Conservation (phyloP, 345 rosid species). For the Cardamine resedifolia region DNA sequence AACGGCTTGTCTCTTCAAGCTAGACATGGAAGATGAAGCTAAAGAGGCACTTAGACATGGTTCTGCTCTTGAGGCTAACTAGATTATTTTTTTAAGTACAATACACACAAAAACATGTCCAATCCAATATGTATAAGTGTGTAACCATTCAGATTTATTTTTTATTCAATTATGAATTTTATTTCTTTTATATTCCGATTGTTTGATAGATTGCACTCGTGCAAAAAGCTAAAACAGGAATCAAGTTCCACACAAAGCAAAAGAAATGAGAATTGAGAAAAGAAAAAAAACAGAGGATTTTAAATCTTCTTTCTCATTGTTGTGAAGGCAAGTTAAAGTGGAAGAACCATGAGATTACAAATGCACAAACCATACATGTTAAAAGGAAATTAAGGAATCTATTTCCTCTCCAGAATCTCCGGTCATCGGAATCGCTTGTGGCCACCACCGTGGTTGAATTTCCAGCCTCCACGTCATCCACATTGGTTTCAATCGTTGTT, state of each 20-base stretch:
- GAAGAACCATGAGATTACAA: conserved; percentile 43
- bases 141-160: conserved; percentile 11
- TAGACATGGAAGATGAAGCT: conserved; percentile 81
- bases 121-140: background rate
- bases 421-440: conserved; percentile 44
- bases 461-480: conserved; percentile 39
- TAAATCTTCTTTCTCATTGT: conserved; percentile 28
- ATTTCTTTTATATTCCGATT: conserved; percentile 1
- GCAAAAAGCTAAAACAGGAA: conserved; percentile 42
- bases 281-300: conserved; percentile 18
- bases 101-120: conserved; percentile 38
- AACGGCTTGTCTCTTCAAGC: conserved; percentile 77
- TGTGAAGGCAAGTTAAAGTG: conserved; percentile 43
- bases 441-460: conserved; percentile 25
- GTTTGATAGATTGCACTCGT: conserved; percentile 45
- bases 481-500: conserved; percentile 17
- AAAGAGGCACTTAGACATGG: conserved; percentile 82
- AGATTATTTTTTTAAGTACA: conserved; percentile 16
- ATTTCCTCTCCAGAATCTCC: conserved; percentile 79
- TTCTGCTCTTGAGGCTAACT: conserved; percentile 53
- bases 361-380: conserved; percentile 41
- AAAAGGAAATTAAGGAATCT: conserved; percentile 42
- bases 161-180: background rate
- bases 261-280: conserved; percentile 23
- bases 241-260: conserved; percentile 39